Base-by-base conservation (phyloP, 1,284 basidiomycete species). In the Thelephora terrestris region DNA sequence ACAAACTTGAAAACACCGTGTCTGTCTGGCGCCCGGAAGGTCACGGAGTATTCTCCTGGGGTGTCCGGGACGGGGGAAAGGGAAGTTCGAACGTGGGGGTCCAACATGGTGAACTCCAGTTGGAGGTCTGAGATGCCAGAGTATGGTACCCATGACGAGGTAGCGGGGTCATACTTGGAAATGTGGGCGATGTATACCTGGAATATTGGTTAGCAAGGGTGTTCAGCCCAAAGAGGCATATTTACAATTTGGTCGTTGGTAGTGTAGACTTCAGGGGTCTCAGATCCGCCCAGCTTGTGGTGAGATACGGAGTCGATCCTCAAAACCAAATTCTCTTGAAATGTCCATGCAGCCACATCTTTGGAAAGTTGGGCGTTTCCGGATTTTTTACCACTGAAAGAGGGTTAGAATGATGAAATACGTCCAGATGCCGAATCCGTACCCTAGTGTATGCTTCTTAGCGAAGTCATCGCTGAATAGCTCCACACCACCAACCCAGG, bases 1-100 rank as follows among this genome's bases (percentile, higher is more conserved):
- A 90, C 74, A 63, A 99, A 94, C 61, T 97, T 97, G 78, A 96
- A 99, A 12, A 99, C 96, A 40, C 96, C 95, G 63, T 99, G 96
- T 49, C 92, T 73, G 67, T 98, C 95, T 3, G 95, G 95, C 3
- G 85, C 82, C 38, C 80, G 79, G 78, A 99, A 94, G 2, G 76
- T 78, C 3, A 84, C 76, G 9, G 75, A 73, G 69, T 93, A 97
- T 53, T 75, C 76, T 27, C 82, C 85, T 3, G 80, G 75, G 32
- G 64, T 56, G 4, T 71, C 73, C 10, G 67, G 52, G 17, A 79
- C 74, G 9, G 83, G 73, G 9, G 63, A 68, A 7, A 96, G 72
- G 4, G 80, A 67, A 7, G 82, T 89, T 27, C 92, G 86, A 52
- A 95, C 70, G 64, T 94, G 90, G 1, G 93, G 95, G 65, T 99